These are phyloP conservation scores for Kwoniella mangroviensis DNA, from an alignment of 768 basidiomycete genomes.

Conservation along the genomic window DNA sequence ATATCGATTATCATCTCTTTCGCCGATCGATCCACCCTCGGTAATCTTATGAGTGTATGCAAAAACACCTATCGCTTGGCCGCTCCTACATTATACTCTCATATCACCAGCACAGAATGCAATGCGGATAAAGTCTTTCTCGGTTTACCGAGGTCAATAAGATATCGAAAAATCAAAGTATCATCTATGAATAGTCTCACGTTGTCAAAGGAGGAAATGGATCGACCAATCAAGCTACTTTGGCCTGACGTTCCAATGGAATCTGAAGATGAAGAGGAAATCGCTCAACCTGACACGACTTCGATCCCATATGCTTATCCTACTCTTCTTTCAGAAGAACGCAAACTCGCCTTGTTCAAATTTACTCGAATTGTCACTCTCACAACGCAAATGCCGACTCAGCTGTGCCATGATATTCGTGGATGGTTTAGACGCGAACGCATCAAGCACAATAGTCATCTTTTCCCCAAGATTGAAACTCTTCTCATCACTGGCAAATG, in stretches of 20 bases:
- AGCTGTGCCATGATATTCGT: background rate
- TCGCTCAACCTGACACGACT: background rate
- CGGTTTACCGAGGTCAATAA: background rate
- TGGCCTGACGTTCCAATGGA: background rate
- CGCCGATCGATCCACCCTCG: background rate
- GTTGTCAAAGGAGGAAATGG: background rate
- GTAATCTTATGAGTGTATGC: background rate
- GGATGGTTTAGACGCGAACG: background rate
- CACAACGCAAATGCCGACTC: background rate
- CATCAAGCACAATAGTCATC: background rate
- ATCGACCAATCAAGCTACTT: background rate
- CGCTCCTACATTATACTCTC: background rate
- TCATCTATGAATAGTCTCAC: background rate
- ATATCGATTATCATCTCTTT: background rate
- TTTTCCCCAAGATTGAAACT: background rate
- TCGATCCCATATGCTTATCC: background rate
- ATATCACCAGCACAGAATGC: background rate
- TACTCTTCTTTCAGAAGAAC: background rate
- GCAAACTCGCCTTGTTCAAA: background rate
- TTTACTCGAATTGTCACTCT: background rate
- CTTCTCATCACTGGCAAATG: background rate
- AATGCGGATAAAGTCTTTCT: background rate
- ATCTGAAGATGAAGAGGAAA: slow-evolving; percentile 1
- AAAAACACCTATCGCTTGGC: background rate
- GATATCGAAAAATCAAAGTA: background rate